Evolutionary conservation across 179 eudicot species (phyloP), one percentile per base, ranked within the genome.

Genomic region (Spinacia oleracea): DNA sequence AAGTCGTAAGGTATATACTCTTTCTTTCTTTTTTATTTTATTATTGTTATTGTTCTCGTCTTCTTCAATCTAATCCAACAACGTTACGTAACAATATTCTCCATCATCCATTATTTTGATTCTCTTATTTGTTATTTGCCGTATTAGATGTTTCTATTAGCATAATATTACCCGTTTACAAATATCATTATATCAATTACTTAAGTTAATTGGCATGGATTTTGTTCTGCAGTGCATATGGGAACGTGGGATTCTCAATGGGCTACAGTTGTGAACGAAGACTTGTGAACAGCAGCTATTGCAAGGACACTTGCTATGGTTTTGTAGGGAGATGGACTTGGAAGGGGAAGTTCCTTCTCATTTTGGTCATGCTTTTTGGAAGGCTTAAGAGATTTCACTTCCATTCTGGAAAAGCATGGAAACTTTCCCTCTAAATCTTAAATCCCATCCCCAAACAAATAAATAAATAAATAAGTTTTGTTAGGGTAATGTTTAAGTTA

Each of bases 201-300:
- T n/a, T n/a, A n/a, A n/a, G n/a, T n/a, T n/a, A n/a, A n/a, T n/a
- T n/a, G n/a, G n/a, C n/a, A n/a, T n/a, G n/a, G n/a, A n/a, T n/a
- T 80, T 65, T 58, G 20, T 3, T 23, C 16, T 82, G 66, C 86
- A 88, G 91, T 72, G 93, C 91, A 40, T 87, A 87, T 78, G 91
- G 90, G 66, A 88, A 87, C 35, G 93, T 88, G 45, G 93, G 93
- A 25, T 90, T 88, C 59, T 77, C 93, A 20, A 90, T 81, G 6
- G 90, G 91, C 10, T 90, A 90, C 58, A 88, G 89, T 46, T 90
- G 93, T 58, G 74, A 77, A 15, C 75, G 87, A 8, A 86, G 50
- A 60, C 23, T 90, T 18, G 85, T 80, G 23, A 34, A 43, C 18
- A 83, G 77, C 1, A 73, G 45, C 25, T 56, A 25, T 15, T 90